Base-by-base conservation (phyloP, 2,329 filamentous ascomycete species). In the Huntiella moniliformis region DNA sequence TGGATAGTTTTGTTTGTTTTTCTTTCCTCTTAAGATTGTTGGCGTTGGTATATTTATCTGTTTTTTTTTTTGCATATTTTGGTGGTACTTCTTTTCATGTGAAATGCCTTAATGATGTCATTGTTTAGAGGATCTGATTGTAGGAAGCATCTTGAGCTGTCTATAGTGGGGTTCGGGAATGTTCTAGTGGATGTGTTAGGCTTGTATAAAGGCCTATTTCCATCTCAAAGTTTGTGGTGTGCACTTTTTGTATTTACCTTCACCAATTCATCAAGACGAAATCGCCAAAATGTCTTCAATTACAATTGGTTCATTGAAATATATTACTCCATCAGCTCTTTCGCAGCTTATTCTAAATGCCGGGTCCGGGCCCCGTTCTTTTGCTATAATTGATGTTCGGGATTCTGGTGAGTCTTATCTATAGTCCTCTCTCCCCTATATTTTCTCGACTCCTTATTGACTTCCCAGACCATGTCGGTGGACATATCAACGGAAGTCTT, bases 311-410 rank as follows among this genome's bases (percentile, higher is more conserved):
- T 69, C 63, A 39, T 69, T 93, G 32, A 65, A 71, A 54, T 77
- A 74, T 57, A 77, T 93, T 54, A 70, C 73, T 7, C 77, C 78
- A 33, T 68, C 80, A 52, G 63, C 69, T n/a, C 75, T 93, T 44
- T 76, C 81, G 0, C 63, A 73, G 15, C 67, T 76, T 43, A 69
- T 88, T 12, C 68, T 77, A 17, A 64, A 68, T 54, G 61, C 55
- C 33, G 56, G 56, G 60, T 42, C 56, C 64, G 42, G 54, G 56
- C 28, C 52, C 57, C 43, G 59, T 47, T 63, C 60, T 56, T 69
- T 86, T 48, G 83, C 83, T 7, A 68, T 96, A 34, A 72, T 96
- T 49, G 91, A 96, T 60, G 91, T 96, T 5, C 77, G 91, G 48
- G 91, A 95, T 60, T 77, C 78, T 53, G 80, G 79, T 82, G 61